phyloP scores from a whole-genome alignment of 495 filamentous ascomycete species.

The Cercophora sp. region DNA sequence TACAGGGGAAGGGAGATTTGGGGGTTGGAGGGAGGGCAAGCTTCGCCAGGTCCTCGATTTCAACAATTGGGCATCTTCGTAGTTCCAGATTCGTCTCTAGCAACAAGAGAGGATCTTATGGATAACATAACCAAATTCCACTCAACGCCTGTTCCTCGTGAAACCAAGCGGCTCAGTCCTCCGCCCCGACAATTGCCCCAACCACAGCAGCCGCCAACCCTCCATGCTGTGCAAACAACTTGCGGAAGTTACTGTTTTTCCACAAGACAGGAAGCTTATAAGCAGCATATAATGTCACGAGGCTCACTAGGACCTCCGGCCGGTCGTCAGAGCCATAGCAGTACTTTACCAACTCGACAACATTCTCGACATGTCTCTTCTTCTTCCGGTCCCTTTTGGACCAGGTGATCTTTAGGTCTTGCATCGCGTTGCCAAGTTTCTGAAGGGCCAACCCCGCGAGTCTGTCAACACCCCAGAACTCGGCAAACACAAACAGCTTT shows the following conservation, averaged over 20 bases:
- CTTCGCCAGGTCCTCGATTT: too few species aligned
- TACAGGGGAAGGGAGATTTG: too few species aligned
- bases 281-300: neutral
- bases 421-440: neutral
- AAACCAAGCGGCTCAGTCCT: too few species aligned
- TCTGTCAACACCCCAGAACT: neutral
- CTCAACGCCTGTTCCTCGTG: too few species aligned
- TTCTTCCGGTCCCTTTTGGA: neutral
- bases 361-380: neutral
- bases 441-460: neutral
- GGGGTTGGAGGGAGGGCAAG: too few species aligned
- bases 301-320: neutral
- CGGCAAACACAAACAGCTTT: slow-evolving; percentile 5
- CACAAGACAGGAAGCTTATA: neutral
- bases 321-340: neutral
- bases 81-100: too few species aligned
- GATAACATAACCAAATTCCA: too few species aligned
- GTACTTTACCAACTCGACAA: neutral
- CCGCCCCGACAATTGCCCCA: too few species aligned
- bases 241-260: neutral
- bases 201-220: neutral
- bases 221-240: neutral
- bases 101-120: too few species aligned
- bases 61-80: too few species aligned
- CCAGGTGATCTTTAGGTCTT: too few species aligned